Conservation (phyloP, 176 grass and related monocot species). For the Aegilops longissima region DNA sequence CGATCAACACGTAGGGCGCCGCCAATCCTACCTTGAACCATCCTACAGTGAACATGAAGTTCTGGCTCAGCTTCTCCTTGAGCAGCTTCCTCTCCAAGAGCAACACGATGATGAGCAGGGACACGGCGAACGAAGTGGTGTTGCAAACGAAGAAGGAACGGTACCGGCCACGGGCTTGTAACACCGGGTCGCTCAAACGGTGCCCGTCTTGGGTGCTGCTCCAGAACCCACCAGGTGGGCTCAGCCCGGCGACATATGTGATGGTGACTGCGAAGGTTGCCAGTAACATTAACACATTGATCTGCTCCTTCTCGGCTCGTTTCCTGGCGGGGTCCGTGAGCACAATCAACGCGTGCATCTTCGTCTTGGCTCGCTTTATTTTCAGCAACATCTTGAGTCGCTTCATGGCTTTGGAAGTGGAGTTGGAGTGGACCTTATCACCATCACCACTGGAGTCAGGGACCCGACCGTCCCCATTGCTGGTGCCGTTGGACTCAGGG, state of each 20-base stretch:
- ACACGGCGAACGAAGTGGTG: slow-evolving; percentile 22
- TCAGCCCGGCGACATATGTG: slow-evolving; percentile 41
- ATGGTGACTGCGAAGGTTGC: slow-evolving; percentile 33
- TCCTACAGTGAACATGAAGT: too few relatives aligned
- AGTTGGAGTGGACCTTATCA: too few relatives aligned
- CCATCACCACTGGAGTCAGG: background rate
- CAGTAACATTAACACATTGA: slow-evolving; percentile 19
- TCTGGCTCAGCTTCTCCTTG: too few relatives aligned
- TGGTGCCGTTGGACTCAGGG: too few relatives aligned
- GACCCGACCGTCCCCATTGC: too few relatives aligned
- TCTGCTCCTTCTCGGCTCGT: background rate
- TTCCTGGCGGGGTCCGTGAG: too few relatives aligned
- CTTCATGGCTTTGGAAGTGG: background rate
- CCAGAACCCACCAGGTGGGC: slow-evolving; percentile 49
- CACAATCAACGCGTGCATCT: too few relatives aligned
- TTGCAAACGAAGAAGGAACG: slow-evolving; percentile 35
- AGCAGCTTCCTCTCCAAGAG: too few relatives aligned
- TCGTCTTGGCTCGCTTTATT: too few relatives aligned
- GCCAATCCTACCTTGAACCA: too few relatives aligned
- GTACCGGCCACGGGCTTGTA: slow-evolving; percentile 1
- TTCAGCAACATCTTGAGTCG: background rate
- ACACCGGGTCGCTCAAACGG: background rate
- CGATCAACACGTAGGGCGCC: too few relatives aligned
- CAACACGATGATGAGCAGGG: too few relatives aligned
- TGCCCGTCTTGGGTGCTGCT: background rate